Conservation (phyloP, 768 basidiomycete genomes). For the button mushroom (Agaricus bisporus) region DNA sequence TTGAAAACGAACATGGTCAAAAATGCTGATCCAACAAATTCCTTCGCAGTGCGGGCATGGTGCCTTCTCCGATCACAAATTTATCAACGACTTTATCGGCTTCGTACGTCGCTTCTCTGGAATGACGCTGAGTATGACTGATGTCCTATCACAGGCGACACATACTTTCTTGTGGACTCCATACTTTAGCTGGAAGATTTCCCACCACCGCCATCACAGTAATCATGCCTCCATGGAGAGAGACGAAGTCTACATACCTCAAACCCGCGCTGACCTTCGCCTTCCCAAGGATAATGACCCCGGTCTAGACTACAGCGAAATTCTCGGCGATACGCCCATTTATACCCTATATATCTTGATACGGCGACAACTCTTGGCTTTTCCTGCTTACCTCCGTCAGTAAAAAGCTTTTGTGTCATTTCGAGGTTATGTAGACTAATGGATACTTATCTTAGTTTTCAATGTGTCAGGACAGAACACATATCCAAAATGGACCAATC, state of each 20-base stretch:
- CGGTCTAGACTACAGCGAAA: slow-evolving; percentile 45
- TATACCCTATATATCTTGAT: slow-evolving; percentile 52
- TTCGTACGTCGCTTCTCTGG: slow-evolving; percentile 31
- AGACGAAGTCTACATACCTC: slow-evolving; percentile 57
- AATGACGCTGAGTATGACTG: slow-evolving; percentile 4
- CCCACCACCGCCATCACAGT: slow-evolving; percentile 46
- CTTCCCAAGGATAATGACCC: slow-evolving; percentile 33
- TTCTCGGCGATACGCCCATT: slow-evolving; percentile 55
- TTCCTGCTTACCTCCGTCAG: slow-evolving; percentile 57
- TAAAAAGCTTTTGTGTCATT: slow-evolving; percentile 9
- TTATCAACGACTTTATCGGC: slow-evolving; percentile 43
- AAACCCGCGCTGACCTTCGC: slow-evolving; percentile 49
- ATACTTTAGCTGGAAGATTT: slow-evolving; percentile 50
- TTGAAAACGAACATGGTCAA: slow-evolving; percentile 3
- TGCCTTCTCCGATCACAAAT: slow-evolving; percentile 44
- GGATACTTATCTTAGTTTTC: slow-evolving; percentile 35
- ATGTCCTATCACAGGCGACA: slow-evolving; percentile 23
- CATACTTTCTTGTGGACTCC: slow-evolving; percentile 48
- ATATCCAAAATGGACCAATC: slow-evolving; percentile 61
- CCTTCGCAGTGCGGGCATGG: slow-evolving; percentile 46
- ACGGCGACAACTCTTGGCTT: slow-evolving; percentile 52
- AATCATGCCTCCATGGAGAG: slow-evolving; percentile 49
- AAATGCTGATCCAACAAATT: neutral
- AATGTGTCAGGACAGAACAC: slow-evolving; percentile 57
- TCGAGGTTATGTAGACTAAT: slow-evolving; percentile 6